Base-by-base conservation (phyloP, 2,329 filamentous ascomycete genomes). In the Venturia aucupariae region DNA sequence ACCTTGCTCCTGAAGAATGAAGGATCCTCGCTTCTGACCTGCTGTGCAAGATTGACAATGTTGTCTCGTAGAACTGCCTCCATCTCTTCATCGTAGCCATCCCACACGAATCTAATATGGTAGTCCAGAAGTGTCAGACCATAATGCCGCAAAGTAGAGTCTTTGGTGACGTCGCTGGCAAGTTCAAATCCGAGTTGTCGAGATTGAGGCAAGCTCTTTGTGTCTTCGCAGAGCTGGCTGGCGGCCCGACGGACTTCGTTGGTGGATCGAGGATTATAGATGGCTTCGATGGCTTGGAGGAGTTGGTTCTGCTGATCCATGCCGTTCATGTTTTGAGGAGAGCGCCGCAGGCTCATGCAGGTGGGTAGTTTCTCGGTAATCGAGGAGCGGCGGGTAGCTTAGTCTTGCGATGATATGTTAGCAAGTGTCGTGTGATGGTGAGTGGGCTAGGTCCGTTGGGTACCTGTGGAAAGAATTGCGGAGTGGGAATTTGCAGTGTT, bases 41-140 rank as follows among this genome's bases (percentile, higher is more conserved):
- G 82, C 71, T 89, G 85, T 15, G 91, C 90, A 15, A 99, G 86
- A 72, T 88, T 82, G 64, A 96, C 77, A 54, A 96, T 85, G 84
- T 92, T 94, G 65, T 81, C 81, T 61, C 90, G 85, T 64, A 99
- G 77, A 62, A 84, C 83, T 35, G 79, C 78, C 22, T 86, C 85
- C 74, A 96, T 87, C 27, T 86, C 84, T 35, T 81, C 76, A 24
- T 82, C 84, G 71, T 92, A 92, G 60, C 88, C 84, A 42, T 86
- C 83, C 85, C 92, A 96, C 69, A 85, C 86, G 76, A 96, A 92
- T 69, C 88, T 90, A 73, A 97, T 88, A 57, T 90, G 87, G 76
- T 95, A 89, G 72, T 97, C 93, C 68, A 99, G 84, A 65, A 99
- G 82, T 35, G 92, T 95, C 39, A 99, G 83, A 65, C 92, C 94